Evolutionary conservation across 2,329 filamentous ascomycete species (phyloP).

Genomic region (Diaporthe eres): DNA sequence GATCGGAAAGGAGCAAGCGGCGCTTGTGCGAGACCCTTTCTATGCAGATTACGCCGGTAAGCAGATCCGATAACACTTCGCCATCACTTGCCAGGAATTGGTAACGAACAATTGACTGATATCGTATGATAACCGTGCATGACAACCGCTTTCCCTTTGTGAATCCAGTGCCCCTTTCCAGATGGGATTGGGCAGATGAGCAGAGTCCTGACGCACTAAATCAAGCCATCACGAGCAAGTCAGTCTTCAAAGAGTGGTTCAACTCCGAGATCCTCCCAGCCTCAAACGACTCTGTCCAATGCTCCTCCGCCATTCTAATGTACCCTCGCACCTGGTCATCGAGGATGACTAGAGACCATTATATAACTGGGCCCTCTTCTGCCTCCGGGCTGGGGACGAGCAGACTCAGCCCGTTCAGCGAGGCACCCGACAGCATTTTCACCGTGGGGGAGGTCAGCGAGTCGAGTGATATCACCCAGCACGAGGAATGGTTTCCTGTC

Average conservation of each 20-base stretch:
- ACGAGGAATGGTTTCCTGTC: background rate
- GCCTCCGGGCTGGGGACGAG: background rate
- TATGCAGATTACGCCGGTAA: background rate
- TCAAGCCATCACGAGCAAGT: background rate
- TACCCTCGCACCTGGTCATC: background rate
- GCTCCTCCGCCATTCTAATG: background rate
- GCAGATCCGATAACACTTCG: background rate
- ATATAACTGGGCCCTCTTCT: background rate
- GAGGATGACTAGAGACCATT: background rate
- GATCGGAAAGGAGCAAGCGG: background rate
- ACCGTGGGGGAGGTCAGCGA: constrained; percentile 1
- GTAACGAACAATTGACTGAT: too few species aligned
- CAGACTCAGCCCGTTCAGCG: background rate
- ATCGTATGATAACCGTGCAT: background rate
- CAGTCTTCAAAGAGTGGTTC: background rate
- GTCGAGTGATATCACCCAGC: background rate
- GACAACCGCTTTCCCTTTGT: background rate
- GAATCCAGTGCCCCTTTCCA: background rate
- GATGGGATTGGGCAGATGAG: background rate
- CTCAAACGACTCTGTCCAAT: background rate
- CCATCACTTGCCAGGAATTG: too few species aligned
- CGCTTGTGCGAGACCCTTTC: background rate
- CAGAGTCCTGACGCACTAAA: background rate
- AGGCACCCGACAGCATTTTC: background rate
- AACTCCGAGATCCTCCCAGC: constrained; percentile 1